Percentiles rank a stretch among this genome's conserved stretches.
phyloP scores from a whole-genome alignment of 192 early-diverging fungal species.

The Podila epicladia region DNA sequence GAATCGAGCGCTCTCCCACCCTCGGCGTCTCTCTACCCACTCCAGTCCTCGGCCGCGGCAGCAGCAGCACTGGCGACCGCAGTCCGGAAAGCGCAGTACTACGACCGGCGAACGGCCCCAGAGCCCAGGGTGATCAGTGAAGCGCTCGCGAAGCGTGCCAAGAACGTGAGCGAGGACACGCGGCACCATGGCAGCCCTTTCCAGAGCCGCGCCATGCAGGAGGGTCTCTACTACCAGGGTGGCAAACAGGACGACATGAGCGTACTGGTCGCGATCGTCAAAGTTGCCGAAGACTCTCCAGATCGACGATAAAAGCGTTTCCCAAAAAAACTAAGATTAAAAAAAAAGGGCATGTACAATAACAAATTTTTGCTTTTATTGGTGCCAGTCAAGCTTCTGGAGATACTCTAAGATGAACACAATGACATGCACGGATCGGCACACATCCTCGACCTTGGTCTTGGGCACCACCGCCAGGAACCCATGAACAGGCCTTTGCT shows the following conservation, averaged over 20 bases:
- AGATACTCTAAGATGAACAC: slow-evolving; percentile 1
- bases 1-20: slow-evolving; percentile 16
- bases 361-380: slow-evolving; percentile 15
- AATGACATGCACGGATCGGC: slow-evolving; percentile 13
- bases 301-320: slow-evolving; percentile 23
- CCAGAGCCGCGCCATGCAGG: slow-evolving; percentile 91
- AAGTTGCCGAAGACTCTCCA: slow-evolving; percentile 56
- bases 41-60: neutral
- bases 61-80: slow-evolving; percentile 2
- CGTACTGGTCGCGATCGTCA: slow-evolving; percentile 86
- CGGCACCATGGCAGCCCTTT: slow-evolving; percentile 85
- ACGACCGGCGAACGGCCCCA: slow-evolving; percentile 24
- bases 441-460: slow-evolving; percentile 1
- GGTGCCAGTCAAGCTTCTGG: slow-evolving; percentile 33
- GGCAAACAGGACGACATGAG: slow-evolving; percentile 98
- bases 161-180: slow-evolving; percentile 82
- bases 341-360: slow-evolving; percentile 3
- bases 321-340: neutral
- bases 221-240: slow-evolving; percentile 93
- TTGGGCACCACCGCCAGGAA: neutral
- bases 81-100: neutral
- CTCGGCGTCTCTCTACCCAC: slow-evolving; percentile 20
- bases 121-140: slow-evolving; percentile 84
- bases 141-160: slow-evolving; percentile 81
- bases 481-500: neutral